These are phyloP conservation scores for Arthroderma uncinatum DNA, from an alignment of 2,329 filamentous ascomycete species.

Conservation along the genomic window DNA sequence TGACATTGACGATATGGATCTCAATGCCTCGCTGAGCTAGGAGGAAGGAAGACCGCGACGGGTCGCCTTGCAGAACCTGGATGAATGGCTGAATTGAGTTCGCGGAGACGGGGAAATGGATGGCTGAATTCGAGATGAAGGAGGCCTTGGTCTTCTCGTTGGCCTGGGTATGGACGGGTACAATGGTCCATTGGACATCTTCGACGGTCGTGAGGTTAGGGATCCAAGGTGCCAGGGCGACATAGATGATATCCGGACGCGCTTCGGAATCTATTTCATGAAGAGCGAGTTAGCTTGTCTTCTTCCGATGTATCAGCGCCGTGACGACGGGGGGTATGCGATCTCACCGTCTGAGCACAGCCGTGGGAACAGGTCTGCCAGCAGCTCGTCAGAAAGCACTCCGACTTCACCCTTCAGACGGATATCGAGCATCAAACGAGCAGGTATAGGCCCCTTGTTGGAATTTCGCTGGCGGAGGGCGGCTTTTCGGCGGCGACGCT, in stretches of 20 bases:
- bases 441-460: slow-evolving; percentile 53
- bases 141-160: slow-evolving; percentile 38
- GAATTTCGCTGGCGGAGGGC: slow-evolving; percentile 6
- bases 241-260: slow-evolving; percentile 29
- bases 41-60: slow-evolving; percentile 60
- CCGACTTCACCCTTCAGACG: slow-evolving; percentile 76
- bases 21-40: slow-evolving; percentile 69
- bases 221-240: slow-evolving; percentile 38
- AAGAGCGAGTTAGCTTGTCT: not conserved
- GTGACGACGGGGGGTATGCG: not conserved
- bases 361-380: slow-evolving; percentile 62
- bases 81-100: slow-evolving; percentile 70
- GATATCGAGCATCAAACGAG: slow-evolving; percentile 72
- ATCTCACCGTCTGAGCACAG: slow-evolving; percentile 41
- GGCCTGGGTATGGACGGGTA: slow-evolving; percentile 55
- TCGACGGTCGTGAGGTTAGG: slow-evolving; percentile 37
- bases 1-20: slow-evolving; percentile 69
- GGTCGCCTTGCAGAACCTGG: slow-evolving; percentile 58
- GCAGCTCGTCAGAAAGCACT: slow-evolving; percentile 75
- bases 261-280: slow-evolving; percentile 14
- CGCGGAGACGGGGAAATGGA: slow-evolving; percentile 64
- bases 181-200: slow-evolving; percentile 68
- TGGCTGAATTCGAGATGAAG: slow-evolving; percentile 60
- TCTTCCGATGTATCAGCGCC: not conserved
- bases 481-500: slow-evolving; percentile 7